Percentiles rank a stretch among this genome's conserved stretches.
These are phyloP conservation scores for Verticillium albo-atrum DNA, from an alignment of 2,329 filamentous ascomycete genomes.

Conservation along the genomic window DNA sequence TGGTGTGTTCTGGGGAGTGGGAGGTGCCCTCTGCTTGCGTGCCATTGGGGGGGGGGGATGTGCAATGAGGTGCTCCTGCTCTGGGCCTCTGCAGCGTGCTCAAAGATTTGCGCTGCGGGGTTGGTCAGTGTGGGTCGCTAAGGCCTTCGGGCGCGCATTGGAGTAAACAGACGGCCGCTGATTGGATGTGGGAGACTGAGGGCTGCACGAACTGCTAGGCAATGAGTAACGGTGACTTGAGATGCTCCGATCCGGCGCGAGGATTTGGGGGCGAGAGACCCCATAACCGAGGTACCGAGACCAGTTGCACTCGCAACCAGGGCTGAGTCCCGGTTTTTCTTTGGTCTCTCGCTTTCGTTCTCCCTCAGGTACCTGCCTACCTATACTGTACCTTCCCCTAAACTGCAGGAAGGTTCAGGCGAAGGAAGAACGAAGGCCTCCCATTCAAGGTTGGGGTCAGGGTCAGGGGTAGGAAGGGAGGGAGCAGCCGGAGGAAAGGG, in stretches of 20 bases:
- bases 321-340: no score
- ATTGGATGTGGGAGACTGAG: not conserved
- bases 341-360: not conserved
- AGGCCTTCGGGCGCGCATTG: not conserved
- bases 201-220: not conserved
- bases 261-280: not conserved
- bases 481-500: no score
- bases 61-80: no score
- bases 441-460: not conserved
- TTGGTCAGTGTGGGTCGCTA: not conserved
- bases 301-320: not conserved
- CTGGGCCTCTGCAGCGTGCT: not conserved
- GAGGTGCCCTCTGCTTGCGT: no score
- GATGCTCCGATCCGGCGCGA: not conserved
- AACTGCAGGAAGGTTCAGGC: not conserved
- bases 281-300: not conserved
- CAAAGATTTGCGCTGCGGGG: constrained; percentile 4
- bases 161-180: not conserved
- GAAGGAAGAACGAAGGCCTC: not conserved
- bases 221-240: not conserved
- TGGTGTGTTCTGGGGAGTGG: no score
- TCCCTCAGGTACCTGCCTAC: not conserved
- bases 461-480: no score
- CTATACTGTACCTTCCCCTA: not conserved
- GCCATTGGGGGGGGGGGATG: no score